phyloP scores from a whole-genome alignment of 1,284 basidiomycete genomes.

The Mycena citricolor region DNA sequence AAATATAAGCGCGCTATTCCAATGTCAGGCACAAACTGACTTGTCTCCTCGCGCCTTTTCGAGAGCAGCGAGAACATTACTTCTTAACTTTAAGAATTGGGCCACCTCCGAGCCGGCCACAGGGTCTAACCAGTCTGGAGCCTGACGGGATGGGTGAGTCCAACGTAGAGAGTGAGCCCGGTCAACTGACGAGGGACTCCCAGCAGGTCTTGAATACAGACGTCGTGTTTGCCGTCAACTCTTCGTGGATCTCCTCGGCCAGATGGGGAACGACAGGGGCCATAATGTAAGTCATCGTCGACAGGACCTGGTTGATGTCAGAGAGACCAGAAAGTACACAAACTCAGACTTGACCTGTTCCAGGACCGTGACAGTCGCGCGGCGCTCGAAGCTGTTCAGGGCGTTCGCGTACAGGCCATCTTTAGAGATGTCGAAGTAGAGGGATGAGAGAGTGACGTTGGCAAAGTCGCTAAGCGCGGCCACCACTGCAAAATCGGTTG shows the following conservation, averaged over 20 bases:
- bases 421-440: constrained; percentile 94
- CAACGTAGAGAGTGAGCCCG: neutral
- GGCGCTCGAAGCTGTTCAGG: constrained; percentile 52
- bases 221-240: constrained; percentile 32
- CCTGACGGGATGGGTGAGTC: no score
- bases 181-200: constrained; percentile 51
- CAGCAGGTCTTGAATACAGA: constrained; percentile 70
- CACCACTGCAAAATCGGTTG: constrained; percentile 47
- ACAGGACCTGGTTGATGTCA: constrained; percentile 53
- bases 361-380: constrained; percentile 70
- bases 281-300: constrained; percentile 69
- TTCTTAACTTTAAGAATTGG: constrained; percentile 53
- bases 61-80: constrained; percentile 57
- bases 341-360: constrained; percentile 52
- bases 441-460: constrained; percentile 70
- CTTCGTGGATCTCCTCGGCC: constrained; percentile 84
- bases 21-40: constrained; percentile 38
- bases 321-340: neutral
- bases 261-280: constrained; percentile 91
- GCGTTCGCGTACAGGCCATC: constrained; percentile 85
- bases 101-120: constrained; percentile 59
- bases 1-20: neutral
- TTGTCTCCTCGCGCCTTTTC: constrained; percentile 72
- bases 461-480: constrained; percentile 63
- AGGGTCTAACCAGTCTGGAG: constrained; percentile 53